phyloP scores from a whole-genome alignment of 371 early-diverging fungal genomes.

The Mortierella sp. region DNA sequence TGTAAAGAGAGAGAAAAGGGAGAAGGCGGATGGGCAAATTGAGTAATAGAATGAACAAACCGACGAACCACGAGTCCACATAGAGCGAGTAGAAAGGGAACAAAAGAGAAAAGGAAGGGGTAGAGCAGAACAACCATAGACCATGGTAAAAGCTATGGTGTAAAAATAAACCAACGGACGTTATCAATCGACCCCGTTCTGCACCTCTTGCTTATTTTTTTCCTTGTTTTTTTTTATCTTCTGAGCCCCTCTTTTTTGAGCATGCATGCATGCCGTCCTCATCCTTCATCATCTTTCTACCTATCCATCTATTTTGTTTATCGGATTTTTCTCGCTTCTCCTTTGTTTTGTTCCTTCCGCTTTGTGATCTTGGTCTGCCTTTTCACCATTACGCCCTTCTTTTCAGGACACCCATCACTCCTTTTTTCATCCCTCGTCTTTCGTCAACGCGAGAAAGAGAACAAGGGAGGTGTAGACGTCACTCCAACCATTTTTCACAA shows the following conservation, averaged over 20 bases:
- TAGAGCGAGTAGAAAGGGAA: not conserved
- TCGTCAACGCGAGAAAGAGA: no score
- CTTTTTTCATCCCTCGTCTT: not conserved
- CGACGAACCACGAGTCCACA: not conserved
- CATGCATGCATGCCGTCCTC: not conserved
- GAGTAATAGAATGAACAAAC: not conserved
- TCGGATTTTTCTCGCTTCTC: not conserved
- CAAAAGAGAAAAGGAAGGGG: not conserved
- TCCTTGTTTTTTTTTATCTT: no score
- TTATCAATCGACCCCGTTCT: not conserved
- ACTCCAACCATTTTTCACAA: not conserved
- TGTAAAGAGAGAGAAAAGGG: not conserved
- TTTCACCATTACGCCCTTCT: not conserved
- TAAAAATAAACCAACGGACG: constrained; percentile 12
- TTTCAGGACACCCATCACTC: not conserved
- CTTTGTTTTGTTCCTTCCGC: not conserved
- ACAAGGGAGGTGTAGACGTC: not conserved
- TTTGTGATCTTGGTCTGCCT: not conserved
- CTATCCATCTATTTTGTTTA: not conserved
- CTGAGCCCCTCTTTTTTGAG: not conserved
- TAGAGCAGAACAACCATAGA: no score
- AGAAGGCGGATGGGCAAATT: not conserved
- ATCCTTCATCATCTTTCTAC: not conserved
- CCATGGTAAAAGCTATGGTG: not conserved
- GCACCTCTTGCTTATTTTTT: not conserved